Base-by-base conservation (phyloP, 164 flowering plant species). In the Annona cherimola region DNA sequence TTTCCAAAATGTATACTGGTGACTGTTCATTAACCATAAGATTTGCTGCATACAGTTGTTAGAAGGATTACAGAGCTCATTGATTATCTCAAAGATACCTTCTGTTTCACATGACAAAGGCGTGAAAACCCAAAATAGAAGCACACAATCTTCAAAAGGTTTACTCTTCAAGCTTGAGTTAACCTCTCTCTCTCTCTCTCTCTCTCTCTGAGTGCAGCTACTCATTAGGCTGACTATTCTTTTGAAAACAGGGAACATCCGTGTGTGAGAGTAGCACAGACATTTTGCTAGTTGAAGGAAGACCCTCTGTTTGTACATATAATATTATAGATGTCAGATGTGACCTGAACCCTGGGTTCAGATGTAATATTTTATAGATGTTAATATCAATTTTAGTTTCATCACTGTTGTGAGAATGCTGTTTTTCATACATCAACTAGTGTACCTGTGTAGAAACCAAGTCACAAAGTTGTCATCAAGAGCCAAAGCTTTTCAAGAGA, bases 51-150 rank as follows among this genome's bases (percentile, higher is more conserved):
- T 75, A 42, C 84, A 81, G 84, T 75, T 81, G 44, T 74, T 81
- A 60, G 84, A 81, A 74, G 84, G 84, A 26, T 39, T 81, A 42
- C 81, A 81, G 60, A 79, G 84, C 69, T 79, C 84, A 26, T 61
- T 76, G 50, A 81, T 62, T 11, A 62, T 75, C 39, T 45, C 84
- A 19, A 81, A 81, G 75, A 72, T 79, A 42, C 78, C 84, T 42
- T 19, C 73, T 4, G 71, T 61, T 45, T 69, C 78, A 46, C 84
- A 76, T 76, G 84, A 72, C 63, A 81, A 73, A 66, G 77, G 78
- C 54, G 50, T 66, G 18, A 81, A 73, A 68, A 45, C 68, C 41
- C 83, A 65, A 26, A 69, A 71, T 46, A 73, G 76, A 68, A 65
- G 61, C 62, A 68, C 62, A 3, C 6, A 63, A 68, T 55, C 73